Evolutionary conservation across 129 eudicot genomes (phyloP).

Genomic region (Calendula officinalis): DNA sequence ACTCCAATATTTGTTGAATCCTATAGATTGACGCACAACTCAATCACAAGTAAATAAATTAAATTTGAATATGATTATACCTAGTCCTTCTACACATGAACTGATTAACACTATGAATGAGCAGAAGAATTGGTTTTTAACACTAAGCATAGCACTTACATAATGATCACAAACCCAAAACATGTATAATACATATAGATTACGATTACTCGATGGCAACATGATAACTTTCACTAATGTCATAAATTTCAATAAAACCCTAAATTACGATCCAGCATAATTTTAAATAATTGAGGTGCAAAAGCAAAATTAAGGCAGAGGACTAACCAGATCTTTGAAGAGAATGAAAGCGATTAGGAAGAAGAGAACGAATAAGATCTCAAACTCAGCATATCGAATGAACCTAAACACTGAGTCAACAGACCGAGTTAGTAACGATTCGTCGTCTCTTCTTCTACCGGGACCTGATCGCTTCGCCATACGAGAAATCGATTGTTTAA

Average conservation of each 20-base stretch:
- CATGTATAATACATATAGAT: background rate
- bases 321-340: slow-evolving; percentile 85
- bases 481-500: background rate
- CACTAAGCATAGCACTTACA: background rate
- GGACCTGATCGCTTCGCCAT: slow-evolving; percentile 47
- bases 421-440: slow-evolving; percentile 57
- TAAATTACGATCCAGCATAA: background rate
- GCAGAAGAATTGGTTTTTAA: background rate
- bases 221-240: background rate
- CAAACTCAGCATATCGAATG: slow-evolving; percentile 84
- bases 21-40: too few relatives aligned
- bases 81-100: background rate
- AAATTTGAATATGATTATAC: background rate
- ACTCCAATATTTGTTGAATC: too few relatives aligned
- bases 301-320: background rate
- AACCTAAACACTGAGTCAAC: slow-evolving; percentile 68
- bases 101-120: background rate
- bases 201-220: background rate
- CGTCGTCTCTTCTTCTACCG: slow-evolving; percentile 41
- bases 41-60: background rate
- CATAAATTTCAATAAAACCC: slow-evolving; percentile 15
- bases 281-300: background rate
- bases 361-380: slow-evolving; percentile 88
- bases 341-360: slow-evolving; percentile 62
- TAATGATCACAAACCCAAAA: background rate